Percentiles rank a stretch among this genome's conserved stretches.
phyloP scores from a whole-genome alignment of 192 early-diverging fungal genomes.

The Piromyces finnis region DNA sequence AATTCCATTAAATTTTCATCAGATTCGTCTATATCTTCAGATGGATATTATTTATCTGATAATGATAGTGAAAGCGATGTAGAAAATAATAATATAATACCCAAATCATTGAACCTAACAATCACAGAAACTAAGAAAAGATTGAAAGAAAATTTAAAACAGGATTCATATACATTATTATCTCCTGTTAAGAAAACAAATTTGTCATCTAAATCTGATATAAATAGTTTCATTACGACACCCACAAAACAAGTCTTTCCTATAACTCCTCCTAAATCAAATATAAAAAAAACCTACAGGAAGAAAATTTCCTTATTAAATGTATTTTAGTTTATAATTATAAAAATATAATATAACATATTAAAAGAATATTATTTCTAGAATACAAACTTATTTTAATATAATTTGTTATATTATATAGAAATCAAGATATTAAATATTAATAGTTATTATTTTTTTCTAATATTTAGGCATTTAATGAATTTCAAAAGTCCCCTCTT shows the following conservation, averaged over 20 bases:
- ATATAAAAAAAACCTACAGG: background rate
- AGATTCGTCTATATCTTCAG: background rate
- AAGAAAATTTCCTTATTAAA: background rate
- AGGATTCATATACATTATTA: too few relatives aligned
- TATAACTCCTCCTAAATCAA: background rate
- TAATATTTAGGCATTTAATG: background rate
- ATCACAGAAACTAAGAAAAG: background rate
- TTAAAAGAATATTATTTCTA: too few relatives aligned
- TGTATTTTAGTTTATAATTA: too few relatives aligned
- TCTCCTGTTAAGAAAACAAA: too few relatives aligned
- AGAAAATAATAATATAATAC: background rate
- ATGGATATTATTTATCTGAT: background rate
- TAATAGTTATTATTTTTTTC: too few relatives aligned
- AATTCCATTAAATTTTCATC: background rate
- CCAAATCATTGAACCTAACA: background rate
- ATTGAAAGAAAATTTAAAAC: too few relatives aligned
- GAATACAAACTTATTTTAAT: too few relatives aligned
- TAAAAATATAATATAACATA: too few relatives aligned
- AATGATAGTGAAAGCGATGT: background rate
- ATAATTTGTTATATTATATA: too few relatives aligned
- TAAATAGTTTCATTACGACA: background rate
- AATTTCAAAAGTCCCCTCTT: background rate
- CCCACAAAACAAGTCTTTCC: background rate
- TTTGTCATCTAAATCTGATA: background rate
- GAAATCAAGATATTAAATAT: too few relatives aligned